Percentiles rank a stretch among this genome's conserved stretches.
phyloP scores from a whole-genome alignment of 129 eudicot species.

The Gnaphalium uliginosum region DNA sequence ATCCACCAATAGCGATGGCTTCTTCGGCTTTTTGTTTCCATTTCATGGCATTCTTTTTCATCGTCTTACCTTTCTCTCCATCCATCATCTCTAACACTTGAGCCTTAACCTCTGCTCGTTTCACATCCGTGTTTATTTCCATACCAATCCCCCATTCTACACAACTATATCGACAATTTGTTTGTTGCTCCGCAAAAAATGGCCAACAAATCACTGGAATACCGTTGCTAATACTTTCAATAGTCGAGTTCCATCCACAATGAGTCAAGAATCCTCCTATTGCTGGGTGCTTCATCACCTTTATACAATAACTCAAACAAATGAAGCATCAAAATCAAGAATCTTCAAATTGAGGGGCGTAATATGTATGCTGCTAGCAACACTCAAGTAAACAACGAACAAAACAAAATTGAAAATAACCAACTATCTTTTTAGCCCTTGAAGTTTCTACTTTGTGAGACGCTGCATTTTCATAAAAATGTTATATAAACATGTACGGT shows the following conservation, averaged over 20 bases:
- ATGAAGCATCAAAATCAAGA: too few relatives aligned
- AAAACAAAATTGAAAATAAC: too few relatives aligned
- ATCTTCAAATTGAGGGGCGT: too few relatives aligned
- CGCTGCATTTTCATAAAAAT: too few relatives aligned
- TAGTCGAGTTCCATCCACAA: constrained; percentile 46
- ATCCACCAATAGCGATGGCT: constrained; percentile 38
- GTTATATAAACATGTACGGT: background rate
- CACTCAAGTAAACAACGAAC: too few relatives aligned
- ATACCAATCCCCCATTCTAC: constrained; percentile 40
- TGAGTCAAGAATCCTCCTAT: constrained; percentile 47
- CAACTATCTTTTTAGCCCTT: too few relatives aligned
- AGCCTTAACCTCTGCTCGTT: constrained; percentile 34
- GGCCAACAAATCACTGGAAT: constrained; percentile 53
- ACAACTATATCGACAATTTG: constrained; percentile 40
- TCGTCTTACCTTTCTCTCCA: constrained; percentile 39
- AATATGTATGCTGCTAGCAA: background rate
- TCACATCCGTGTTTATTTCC: constrained; percentile 42
- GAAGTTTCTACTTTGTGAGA: background rate
- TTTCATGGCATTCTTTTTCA: constrained; percentile 31
- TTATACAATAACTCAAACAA: background rate
- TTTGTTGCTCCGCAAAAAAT: constrained; percentile 52
- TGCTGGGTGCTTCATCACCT: constrained; percentile 36
- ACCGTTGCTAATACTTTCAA: constrained; percentile 43
- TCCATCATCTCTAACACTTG: constrained; percentile 42
- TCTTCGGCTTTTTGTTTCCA: constrained; percentile 37